Percentiles rank a stretch among this genome's conserved stretches.
Evolutionary conservation across 202 grass and related monocot species (phyloP).

Genomic region (Setaria viridis): DNA sequence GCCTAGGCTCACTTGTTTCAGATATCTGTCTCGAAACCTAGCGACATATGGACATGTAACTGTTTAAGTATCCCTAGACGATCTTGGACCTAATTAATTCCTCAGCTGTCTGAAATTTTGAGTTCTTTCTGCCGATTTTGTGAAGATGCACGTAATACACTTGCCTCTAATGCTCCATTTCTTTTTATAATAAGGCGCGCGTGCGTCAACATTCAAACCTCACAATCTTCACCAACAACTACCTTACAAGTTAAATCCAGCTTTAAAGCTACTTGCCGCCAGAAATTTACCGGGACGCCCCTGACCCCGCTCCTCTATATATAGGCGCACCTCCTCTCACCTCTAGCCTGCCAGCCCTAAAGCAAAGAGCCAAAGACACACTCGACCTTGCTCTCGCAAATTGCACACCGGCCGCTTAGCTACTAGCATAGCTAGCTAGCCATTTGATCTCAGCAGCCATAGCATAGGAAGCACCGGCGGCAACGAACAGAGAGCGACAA

Average conservation of each 20-base stretch:
- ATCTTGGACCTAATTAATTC: neutral
- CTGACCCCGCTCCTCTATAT: conserved; percentile 43
- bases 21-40: conserved; percentile 46
- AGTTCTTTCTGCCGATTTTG: neutral
- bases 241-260: neutral
- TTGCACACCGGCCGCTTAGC: neutral
- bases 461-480: neutral
- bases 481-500: conserved; percentile 22
- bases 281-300: conserved; percentile 38
- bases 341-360: conserved; percentile 49
- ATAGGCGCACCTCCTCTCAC: conserved; percentile 41
- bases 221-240: too few species aligned
- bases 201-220: too few species aligned
- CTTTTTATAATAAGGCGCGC: too few species aligned
- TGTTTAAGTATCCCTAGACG: conserved; percentile 34
- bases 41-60: conserved; percentile 15
- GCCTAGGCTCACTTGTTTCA: conserved; percentile 22
- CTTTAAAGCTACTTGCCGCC: conserved; percentile 12
- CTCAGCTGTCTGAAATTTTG: neutral
- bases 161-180: too few species aligned
- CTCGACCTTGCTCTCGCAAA: conserved; percentile 21
- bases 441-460: neutral
- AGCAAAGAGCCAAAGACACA: conserved; percentile 9
- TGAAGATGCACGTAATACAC: neutral
- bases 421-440: neutral